A percentile compares a stretch with the other conserved stretches of the same genome.
These are phyloP conservation scores for Neurospora sp. DNA, from an alignment of 495 filamentous ascomycete genomes.

Conservation along the genomic window DNA sequence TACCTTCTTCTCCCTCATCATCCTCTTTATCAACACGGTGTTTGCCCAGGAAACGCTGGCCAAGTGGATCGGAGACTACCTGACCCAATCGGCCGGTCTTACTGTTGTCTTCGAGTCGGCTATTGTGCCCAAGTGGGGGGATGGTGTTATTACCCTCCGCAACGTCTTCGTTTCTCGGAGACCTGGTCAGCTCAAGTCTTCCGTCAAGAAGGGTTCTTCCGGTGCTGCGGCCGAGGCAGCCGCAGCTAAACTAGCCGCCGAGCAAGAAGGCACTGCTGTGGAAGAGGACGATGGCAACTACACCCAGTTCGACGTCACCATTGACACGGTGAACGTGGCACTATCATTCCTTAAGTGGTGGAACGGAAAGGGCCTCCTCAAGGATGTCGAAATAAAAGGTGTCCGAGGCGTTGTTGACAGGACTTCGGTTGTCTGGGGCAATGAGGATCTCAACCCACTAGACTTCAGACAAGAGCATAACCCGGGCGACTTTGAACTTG, in stretches of 20 bases:
- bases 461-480: constrained; percentile 78
- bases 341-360: constrained; percentile 97
- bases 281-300: constrained; percentile 90
- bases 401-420: constrained; percentile 94
- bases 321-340: constrained; percentile 92
- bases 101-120: constrained; percentile 96
- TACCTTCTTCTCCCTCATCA: constrained; percentile 87
- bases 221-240: constrained; percentile 78
- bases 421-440: constrained; percentile 62
- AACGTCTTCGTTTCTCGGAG: constrained; percentile 93
- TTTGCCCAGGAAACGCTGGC: constrained; percentile 96
- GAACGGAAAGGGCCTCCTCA: constrained; percentile 86
- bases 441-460: constrained; percentile 69
- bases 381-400: constrained; percentile 87
- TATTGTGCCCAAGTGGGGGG: constrained; percentile 89
- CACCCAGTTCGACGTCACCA: constrained; percentile 91
- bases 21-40: constrained; percentile 87
- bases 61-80: constrained; percentile 86
- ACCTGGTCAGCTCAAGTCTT: constrained; percentile 64
- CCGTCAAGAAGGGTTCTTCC: constrained; percentile 89
- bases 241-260: constrained; percentile 48
- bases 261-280: constrained; percentile 23
- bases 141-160: constrained; percentile 89
- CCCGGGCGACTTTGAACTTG: constrained; percentile 92
- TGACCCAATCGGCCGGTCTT: constrained; percentile 89